These are phyloP conservation scores for Penicillium corylophilum DNA, from an alignment of 2,329 filamentous ascomycete genomes.

Conservation along the genomic window DNA sequence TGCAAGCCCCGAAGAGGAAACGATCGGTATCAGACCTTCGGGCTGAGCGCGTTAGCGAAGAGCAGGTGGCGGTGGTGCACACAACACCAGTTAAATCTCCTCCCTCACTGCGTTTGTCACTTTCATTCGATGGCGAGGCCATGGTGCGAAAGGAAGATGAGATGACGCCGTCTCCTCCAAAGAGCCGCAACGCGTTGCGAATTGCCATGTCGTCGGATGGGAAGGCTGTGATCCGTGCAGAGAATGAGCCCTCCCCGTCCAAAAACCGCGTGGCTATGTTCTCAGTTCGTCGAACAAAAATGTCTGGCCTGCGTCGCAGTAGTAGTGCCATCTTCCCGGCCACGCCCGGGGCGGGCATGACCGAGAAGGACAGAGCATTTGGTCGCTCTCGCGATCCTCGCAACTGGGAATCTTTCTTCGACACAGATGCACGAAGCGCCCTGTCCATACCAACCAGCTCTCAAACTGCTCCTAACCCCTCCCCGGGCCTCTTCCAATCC, in stretches of 20 bases:
- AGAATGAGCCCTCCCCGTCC: constrained; percentile 68
- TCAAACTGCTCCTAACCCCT: constrained; percentile 62
- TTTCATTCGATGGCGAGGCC: constrained; percentile 44
- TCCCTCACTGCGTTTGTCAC: constrained; percentile 41
- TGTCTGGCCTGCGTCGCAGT: constrained; percentile 64
- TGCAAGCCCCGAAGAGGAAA: constrained; percentile 32
- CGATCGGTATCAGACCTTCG: constrained; percentile 33
- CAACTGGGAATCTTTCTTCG: constrained; percentile 88
- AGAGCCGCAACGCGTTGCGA: constrained; percentile 58
- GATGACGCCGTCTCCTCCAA: constrained; percentile 42
- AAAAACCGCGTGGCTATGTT: constrained; percentile 52
- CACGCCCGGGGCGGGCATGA: constrained; percentile 58
- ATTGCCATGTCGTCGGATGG: constrained; percentile 84
- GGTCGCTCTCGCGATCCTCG: constrained; percentile 83
- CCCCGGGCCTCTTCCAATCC: constrained; percentile 77
- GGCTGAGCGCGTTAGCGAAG: constrained; percentile 11
- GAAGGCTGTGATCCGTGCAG: constrained; percentile 78
- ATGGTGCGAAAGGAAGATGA: constrained; percentile 40
- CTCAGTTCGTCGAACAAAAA: constrained; percentile 50
- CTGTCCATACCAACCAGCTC: constrained; percentile 78
- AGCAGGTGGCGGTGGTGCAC: constrained; percentile 14
- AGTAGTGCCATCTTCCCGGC: constrained; percentile 64
- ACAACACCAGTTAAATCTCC: constrained; percentile 32
- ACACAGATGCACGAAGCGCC: constrained; percentile 74
- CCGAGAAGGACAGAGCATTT: constrained; percentile 50